Base-by-base conservation (phyloP, 352 stramenopile genomes). In the Phytophthora agathidicida region DNA sequence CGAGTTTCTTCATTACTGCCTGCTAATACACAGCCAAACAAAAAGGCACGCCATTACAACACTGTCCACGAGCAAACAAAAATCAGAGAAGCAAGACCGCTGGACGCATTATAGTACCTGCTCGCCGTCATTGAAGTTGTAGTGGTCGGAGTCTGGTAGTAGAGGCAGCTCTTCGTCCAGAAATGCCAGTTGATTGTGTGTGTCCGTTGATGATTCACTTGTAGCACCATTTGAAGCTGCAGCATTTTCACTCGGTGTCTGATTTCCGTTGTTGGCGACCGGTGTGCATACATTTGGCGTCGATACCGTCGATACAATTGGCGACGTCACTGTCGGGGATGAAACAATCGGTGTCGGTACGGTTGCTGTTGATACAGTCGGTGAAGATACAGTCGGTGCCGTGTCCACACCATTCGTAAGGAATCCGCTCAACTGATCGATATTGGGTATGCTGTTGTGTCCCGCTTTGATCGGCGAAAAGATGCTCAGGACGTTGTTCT, bases 1-100 rank as follows among this genome's bases (percentile, higher is more conserved):
- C 86, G 32, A 95, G 69, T 54, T 90, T 92, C 67, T 88, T 88
- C 83, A 95, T 93, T 41, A 95, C 86, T 59, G 88, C 66, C 71
- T 95, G 77, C 78, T 89, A 76, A 60, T 68, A 38, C 32, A 46
- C 56, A 64, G 52, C 52, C 59, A 42, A 77, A 45, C 35, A 69
- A 51, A n/a, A 38, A 60, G 28, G 60, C 35, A 61, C 42, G 14
- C 28, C 32, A 73, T 74, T 60, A 68, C 32, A 73, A 20, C 35
- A 63, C 35, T 44, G 37, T 46, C 37, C 37, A 52, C 24, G 28
- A 48, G 45, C 20, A 60, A 41, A 8, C 13, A 42, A 33, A 10
- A 17, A 41, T 22, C 35, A 45, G 13, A 43, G 19, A 51, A 48
- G 8, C 7, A 57, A 52, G 24, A 53, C 33, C 23, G 28, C 27